Evolutionary conservation across 2,329 filamentous ascomycete species (phyloP).

Genomic region (Ilyonectria mors-panacis): DNA sequence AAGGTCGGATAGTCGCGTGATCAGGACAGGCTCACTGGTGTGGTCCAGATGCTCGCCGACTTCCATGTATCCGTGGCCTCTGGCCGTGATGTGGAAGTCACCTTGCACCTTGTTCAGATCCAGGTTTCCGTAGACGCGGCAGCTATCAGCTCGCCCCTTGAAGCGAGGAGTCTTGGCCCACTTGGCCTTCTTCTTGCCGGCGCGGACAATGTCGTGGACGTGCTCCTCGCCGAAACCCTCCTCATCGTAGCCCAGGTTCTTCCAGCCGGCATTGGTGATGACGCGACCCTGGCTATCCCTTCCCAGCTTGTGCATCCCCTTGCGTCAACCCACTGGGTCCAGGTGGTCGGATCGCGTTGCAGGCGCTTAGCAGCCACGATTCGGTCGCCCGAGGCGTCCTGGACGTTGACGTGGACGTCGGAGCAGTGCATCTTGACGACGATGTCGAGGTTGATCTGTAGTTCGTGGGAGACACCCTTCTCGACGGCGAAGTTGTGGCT

Average conservation of each 20-base stretch:
- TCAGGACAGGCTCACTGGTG: slow-evolving; percentile 67
- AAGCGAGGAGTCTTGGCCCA: slow-evolving; percentile 83
- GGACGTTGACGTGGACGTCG: slow-evolving; percentile 95
- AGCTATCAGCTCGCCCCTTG: slow-evolving; percentile 76
- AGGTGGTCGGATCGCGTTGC: slow-evolving; percentile 82
- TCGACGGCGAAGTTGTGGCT: slow-evolving; percentile 94
- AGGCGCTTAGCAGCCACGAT: slow-evolving; percentile 86
- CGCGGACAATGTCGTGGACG: slow-evolving; percentile 89
- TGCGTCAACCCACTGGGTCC: slow-evolving; percentile 84
- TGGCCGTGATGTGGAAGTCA: slow-evolving; percentile 96
- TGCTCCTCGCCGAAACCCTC: slow-evolving; percentile 85
- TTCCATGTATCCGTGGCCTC: slow-evolving; percentile 95
- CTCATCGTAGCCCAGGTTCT: slow-evolving; percentile 64
- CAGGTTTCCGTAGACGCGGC: slow-evolving; percentile 89
- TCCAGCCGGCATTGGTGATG: slow-evolving; percentile 71
- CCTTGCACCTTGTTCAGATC: slow-evolving; percentile 97
- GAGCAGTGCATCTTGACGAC: slow-evolving; percentile 90
- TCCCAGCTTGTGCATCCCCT: slow-evolving; percentile 75
- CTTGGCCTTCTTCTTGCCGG: slow-evolving; percentile 74
- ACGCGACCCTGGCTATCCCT: slow-evolving; percentile 68
- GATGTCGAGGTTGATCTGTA: slow-evolving; percentile 97
- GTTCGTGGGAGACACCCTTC: slow-evolving; percentile 86
- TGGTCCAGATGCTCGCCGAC: slow-evolving; percentile 86
- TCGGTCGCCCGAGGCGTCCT: slow-evolving; percentile 93
- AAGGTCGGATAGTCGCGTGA: too few species aligned